Evolutionary conservation across 345 rosid species (phyloP), one percentile per base, ranked within the genome.

Genomic region (Eutrema heterophyllum): DNA sequence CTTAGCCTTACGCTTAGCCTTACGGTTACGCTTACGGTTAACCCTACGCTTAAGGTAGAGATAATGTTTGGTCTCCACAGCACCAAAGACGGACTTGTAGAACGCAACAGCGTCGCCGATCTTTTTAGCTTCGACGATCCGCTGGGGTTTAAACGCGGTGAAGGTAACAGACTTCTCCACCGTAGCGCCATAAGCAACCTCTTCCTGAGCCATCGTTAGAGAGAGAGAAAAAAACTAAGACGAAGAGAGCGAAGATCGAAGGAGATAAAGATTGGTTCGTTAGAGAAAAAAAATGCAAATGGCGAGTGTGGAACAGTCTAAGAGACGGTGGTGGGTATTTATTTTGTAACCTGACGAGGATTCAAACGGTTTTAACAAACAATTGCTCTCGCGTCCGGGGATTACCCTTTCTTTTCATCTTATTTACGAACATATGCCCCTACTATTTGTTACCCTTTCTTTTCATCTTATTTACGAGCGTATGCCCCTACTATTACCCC

Each of bases 1-100:
- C n/a, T n/a, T n/a, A n/a, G n/a, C n/a, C n/a, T n/a, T n/a, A n/a
- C n/a, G n/a, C n/a, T n/a, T n/a, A n/a, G n/a, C n/a, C n/a, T n/a
- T n/a, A n/a, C n/a, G n/a, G n/a, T n/a, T n/a, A n/a, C n/a, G n/a
- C n/a, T n/a, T n/a, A n/a, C n/a, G 92, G 11, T 90, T 97, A 5
- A 92, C 92, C 83, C 90, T 95, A 43, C 97, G 97, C 86, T 95
- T 90, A 27, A 92, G 87, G 72, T 87, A 80, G 60, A 86, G 68
- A 21, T 84, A 76, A 45, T 93, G 92, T 40, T 81, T 78, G 24
- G 77, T 62, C 83, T 92, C 97, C 33, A 77, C 81, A 7, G 97
- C 97, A 2, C 87, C 96, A 35, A 95, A 92, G 14, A 87, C 96
- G 0, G 81, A 45, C 84, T 90, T 92, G 88, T 90, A 95, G 85